Evolutionary conservation across 1,284 basidiomycete species (phyloP), one percentile per base, ranked within the genome.

Genomic region (Cutaneotrichosporon curvatum): DNA sequence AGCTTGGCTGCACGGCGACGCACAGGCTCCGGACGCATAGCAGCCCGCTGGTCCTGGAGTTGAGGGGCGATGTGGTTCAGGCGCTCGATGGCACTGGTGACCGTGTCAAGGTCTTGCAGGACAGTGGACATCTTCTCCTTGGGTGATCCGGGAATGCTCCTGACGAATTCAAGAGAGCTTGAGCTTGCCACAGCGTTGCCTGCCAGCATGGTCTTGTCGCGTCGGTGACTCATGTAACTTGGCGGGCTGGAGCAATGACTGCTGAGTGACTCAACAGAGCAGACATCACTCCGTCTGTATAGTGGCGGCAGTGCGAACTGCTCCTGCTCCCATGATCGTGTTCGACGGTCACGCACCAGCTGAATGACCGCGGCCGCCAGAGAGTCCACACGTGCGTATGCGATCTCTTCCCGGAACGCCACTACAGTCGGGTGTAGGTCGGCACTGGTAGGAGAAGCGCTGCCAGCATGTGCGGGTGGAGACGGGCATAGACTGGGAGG

Each of bases 1-100:
- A 34, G 34, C 18, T 43, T 12, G 2, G 43, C 32, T 32, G 40
- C 23, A 5, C 20, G 20, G 23, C 25, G 8, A 25, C 23, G 28
- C n/a, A 12, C 14, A 9, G 12, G 22, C 21, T 14, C 18, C 2
- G 37, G 25, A 10, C 15, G 30, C 8, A 25, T 14, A 14, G 21
- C 25, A 11, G 37, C 86, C 1, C 90, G 80, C 66, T 94, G 90
- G 61, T 87, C 83, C 48, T 84, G 80, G 34, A 92, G 69, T 65
- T 90, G 87, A 0, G 90, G 89, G 1, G 86, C 82, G 23, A 84
- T 82, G 14, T 79, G 67, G 64, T 90, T 87, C 10, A 94, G 72
- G 21, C 88, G 76, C 61, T 91, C 89, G 55, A 95, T 91, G 18
- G 89, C 88, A 62, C 80, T 77, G 0, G 85, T 81, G 34, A 94